Base-by-base conservation (phyloP, 371 early-diverging fungal genomes). In the Nematocida minor region DNA sequence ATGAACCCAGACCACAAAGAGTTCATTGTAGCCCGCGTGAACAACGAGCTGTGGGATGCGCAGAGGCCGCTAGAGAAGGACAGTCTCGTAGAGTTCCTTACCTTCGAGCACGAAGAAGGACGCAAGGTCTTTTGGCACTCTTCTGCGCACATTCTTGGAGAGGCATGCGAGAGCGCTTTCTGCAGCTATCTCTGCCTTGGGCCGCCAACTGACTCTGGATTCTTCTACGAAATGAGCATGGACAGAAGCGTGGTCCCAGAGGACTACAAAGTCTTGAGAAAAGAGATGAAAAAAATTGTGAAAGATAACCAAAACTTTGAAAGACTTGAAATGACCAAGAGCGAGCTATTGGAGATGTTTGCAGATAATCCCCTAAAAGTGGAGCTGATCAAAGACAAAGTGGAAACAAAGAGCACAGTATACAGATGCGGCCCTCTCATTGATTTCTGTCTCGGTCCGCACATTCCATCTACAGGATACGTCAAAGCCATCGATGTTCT, bases 111-210 rank as follows among this genome's bases (percentile, higher is more conserved):
- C 31, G 80, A 77, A 63, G 60, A 82, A 84, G 89, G 87, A 29
- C 90, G 91, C 85, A 87, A 88, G 82, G 96, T 97, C 16, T 99
- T 94, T 85, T 97, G 97, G 97, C 99, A 97, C 85, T 94, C 95
- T n/a, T 92, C 93, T 81, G 97, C 99, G 1, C 98, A 97, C 86
- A 90, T 97, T 82, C 87, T 99, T 57, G 99, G 99, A 68, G 94
- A 95, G 84, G 95, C 96, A 32, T 85, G 62, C 48, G 92, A 93
- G 82, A 94, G 93, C 85, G 89, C 89, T 81, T 93, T 94, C 87
- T 91, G 93, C 20, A 51, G 77, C 86, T 91, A 93, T 80, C 89
- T 99, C 67, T 95, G 95, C 85, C 90, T 94, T 74, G 98, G 98
- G 46, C 98, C 98, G 55, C 97, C 98, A 55, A 87, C 91, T 66